Evolutionary conservation across 2,329 filamentous ascomycete species (phyloP).

Genomic region (Phialophora verrucosa): DNA sequence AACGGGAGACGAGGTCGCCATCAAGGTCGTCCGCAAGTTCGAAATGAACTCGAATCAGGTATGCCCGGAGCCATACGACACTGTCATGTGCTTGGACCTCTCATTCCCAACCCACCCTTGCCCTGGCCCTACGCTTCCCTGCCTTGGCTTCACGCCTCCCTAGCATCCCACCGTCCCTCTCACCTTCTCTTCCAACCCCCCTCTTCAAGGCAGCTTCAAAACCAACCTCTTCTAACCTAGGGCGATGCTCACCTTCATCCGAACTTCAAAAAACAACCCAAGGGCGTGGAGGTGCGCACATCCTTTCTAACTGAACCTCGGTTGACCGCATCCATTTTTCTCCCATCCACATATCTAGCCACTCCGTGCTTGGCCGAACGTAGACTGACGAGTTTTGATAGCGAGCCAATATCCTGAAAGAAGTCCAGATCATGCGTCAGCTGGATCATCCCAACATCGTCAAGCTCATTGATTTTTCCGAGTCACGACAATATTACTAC

Average conservation of each 20-base stretch:
- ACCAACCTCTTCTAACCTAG: conserved; percentile 67
- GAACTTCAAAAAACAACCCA: conserved; percentile 92
- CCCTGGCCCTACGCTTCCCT: conserved; percentile 22
- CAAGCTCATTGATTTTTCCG: conserved; percentile 89
- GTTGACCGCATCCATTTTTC: conserved; percentile 29
- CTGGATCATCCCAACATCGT: conserved; percentile 96
- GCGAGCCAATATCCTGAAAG: conserved; percentile 97
- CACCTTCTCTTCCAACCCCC: conserved; percentile 39
- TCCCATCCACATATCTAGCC: conserved; percentile 1
- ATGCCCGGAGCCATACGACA: conserved; percentile 54
- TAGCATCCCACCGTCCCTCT: conserved; percentile 33
- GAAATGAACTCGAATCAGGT: conserved; percentile 99
- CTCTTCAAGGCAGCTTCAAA: conserved; percentile 44
- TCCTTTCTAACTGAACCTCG: conserved; percentile 44
- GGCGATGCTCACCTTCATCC: conserved; percentile 91
- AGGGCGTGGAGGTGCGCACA: conserved; percentile 91
- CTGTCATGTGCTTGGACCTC: conserved; percentile 29
- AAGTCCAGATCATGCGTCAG: conserved; percentile 98
- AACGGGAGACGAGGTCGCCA: conserved; percentile 77
- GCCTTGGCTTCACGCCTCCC: conserved; percentile 1
- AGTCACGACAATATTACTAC: conserved; percentile 95
- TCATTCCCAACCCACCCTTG: conserved; percentile 35
- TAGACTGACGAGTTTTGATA: conserved; percentile 51
- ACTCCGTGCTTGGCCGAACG: conserved; percentile 34
- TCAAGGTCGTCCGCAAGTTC: conserved; percentile 98